Evolutionary conservation across 1,284 basidiomycete species (phyloP), one percentile per base, ranked within the genome.

Genomic region (Cryptococcus jaspeensis): DNA sequence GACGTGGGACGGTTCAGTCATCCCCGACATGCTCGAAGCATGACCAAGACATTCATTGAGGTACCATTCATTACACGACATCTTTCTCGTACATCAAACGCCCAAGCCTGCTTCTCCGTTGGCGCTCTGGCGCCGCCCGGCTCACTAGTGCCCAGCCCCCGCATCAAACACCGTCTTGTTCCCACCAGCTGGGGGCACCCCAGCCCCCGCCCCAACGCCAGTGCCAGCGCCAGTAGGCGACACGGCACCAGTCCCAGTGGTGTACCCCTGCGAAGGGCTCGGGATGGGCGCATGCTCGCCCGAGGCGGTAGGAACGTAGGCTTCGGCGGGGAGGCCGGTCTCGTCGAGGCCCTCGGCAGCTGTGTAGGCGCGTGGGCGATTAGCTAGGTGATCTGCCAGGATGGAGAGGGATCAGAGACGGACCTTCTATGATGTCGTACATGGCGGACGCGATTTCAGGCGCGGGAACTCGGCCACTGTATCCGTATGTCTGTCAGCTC

Each of bases 371-470:
- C 16, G n/a, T n/a, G n/a, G n/a, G n/a, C 23, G n/a, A 18, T 20
- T 4, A 44, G 28, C 28, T 20, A 18, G 36, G 23, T 43, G 37
- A 77, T 90, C 88, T 68, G 90, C 88, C 45, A 90, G 77, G 87
- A 74, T 89, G 88, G n/a, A n/a, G n/a, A 3, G 87, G 88, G 40
- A 87, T 86, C 73, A 37, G 18, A n/a, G 15, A 61, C 67, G 60
- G 50, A 71, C 74, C 78, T 68, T 98, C 94, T 67, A 97, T 93
- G 67, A 96, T 88, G 74, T 97, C 95, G 76, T 98, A 98, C 72
- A 99, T 80, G 59, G 84, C 84, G 25, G 89, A 92, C 0, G 95
- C 95, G 52, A 95, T 92, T 78, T 98, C 95, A 0, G 95, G 95
- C 11, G 95, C 91, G 1, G 95, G 95, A 0, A 98, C 93, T 40